Percentiles rank a stretch among this genome's conserved stretches.
These are phyloP conservation scores for Infundibulicybe gibba DNA, from an alignment of 768 basidiomycete species.

Conservation along the genomic window DNA sequence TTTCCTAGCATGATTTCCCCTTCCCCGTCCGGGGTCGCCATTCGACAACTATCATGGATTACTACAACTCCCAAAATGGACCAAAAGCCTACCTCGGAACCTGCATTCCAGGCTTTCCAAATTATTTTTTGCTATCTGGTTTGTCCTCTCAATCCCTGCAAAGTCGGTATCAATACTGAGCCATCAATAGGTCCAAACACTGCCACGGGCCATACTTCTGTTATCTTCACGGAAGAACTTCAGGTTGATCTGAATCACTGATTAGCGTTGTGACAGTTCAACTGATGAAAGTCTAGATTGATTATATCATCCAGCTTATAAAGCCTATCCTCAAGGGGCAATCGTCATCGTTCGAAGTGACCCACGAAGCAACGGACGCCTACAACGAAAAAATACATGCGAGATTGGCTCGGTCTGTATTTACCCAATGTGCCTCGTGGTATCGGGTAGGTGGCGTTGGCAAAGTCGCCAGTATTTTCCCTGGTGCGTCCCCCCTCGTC, in stretches of 20 bases:
- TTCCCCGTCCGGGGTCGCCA: slow-evolving; percentile 24
- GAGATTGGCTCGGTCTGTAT: slow-evolving; percentile 17
- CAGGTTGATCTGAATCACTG: slow-evolving; percentile 23
- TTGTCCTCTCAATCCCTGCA: not conserved
- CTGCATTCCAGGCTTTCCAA: slow-evolving; percentile 41
- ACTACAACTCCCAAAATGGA: slow-evolving; percentile 32
- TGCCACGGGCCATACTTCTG: slow-evolving; percentile 39
- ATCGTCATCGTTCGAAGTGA: slow-evolving; percentile 12
- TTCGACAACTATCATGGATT: slow-evolving; percentile 31
- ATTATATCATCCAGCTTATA: slow-evolving; percentile 29
- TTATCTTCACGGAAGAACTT: slow-evolving; percentile 36
- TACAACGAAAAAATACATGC: slow-evolving; percentile 18
- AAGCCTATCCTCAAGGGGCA: slow-evolving; percentile 15
- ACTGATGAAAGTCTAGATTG: slow-evolving; percentile 22
- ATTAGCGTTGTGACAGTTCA: not conserved
- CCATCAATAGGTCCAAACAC: slow-evolving; percentile 37
- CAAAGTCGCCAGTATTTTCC: slow-evolving; percentile 35
- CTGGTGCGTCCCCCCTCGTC: slow-evolving; percentile 17
- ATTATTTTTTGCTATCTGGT: slow-evolving; percentile 39
- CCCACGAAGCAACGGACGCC: slow-evolving; percentile 10
- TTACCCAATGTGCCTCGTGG: slow-evolving; percentile 34
- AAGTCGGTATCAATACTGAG: not conserved
- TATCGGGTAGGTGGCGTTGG: slow-evolving; percentile 31
- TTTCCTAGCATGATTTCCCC: slow-evolving; percentile 27
- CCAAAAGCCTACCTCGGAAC: slow-evolving; percentile 43